phyloP scores from a whole-genome alignment of 2,329 filamentous ascomycete genomes.

The Cordyceps javanica region DNA sequence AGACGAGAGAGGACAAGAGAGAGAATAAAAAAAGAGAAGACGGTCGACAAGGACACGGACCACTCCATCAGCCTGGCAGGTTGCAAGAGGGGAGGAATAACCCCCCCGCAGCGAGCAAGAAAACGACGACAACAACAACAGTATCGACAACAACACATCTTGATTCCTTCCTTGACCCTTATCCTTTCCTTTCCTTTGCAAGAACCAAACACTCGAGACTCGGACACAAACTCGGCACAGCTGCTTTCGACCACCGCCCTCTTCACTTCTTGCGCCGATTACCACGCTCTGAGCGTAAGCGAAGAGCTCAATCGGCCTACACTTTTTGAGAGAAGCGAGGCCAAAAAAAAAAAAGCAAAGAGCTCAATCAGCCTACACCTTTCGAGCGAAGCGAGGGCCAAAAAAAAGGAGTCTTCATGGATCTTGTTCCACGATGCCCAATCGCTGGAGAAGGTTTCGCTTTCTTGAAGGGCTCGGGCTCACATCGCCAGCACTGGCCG shows the following conservation, averaged over 20 bases:
- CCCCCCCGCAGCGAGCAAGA: too few relatives aligned
- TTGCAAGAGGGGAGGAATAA: too few relatives aligned
- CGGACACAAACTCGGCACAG: too few relatives aligned
- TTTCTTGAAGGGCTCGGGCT: constrained; percentile 14
- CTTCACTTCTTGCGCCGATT: too few relatives aligned
- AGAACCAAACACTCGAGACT: too few relatives aligned
- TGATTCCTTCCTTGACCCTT: too few relatives aligned
- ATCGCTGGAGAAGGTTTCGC: constrained; percentile 16
- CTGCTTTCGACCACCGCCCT: too few relatives aligned
- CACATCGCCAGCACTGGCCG: not conserved
- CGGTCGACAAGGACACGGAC: too few relatives aligned
- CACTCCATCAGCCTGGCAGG: too few relatives aligned
- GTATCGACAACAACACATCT: too few relatives aligned
- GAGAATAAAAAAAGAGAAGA: not conserved
- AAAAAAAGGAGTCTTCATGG: not conserved
- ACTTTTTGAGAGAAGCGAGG: not conserved
- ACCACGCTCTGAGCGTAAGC: not conserved
- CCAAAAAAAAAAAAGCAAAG: not conserved
- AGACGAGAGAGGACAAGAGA: not conserved
- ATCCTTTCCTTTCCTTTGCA: too few relatives aligned
- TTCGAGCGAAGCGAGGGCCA: not conserved
- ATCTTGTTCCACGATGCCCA: not conserved
- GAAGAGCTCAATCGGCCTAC: not conserved
- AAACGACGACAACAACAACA: too few relatives aligned
- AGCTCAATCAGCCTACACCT: not conserved